Base-by-base conservation (phyloP, 140 eudicot species). In the Ambrosia hybrid region DNA sequence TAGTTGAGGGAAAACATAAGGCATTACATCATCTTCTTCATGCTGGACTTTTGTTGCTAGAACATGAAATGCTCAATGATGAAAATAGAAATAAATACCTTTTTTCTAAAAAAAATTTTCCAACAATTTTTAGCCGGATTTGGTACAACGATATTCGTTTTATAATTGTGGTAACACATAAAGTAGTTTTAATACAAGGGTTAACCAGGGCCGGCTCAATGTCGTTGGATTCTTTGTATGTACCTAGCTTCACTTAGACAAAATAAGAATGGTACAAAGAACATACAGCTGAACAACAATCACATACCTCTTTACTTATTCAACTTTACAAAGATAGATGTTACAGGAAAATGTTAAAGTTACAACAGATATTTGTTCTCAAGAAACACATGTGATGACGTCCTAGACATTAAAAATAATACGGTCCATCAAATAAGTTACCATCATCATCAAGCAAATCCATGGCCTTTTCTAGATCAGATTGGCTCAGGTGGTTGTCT, bases 21-120 rank as follows among this genome's bases (percentile, higher is more conserved):
- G 81, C 72, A 51, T 77, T 77, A 3, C 26, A 21, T 39, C 58
- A 38, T 77, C 57, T 60, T 77, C 49, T 53, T 52, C 62, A n/a
- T 63, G 51, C 34, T 17, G 39, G 5, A 63, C 2, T 16, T 17
- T 48, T 73, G 67, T 56, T 66, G 43, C 30, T 33, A 55, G 79
- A 66, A 56, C 43, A 37, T 66, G 49, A 21, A 21, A 21, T 21
- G 26, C 26, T 21, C 26, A 21, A 21, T 21, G 26, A 21, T 21
- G 26, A 21, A 21, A 21, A 21, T 21, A 21, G 0, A 21, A 21
- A 21, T 21, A 6, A 39, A 41, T 41, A 9, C 8, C 1, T 41
- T 41, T 41, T 41, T 41, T 41, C 6, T 41, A 41, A 41, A 41
- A 41, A 7, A 41, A 41, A 41, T 3, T 5, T 41, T 41, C 46